Base-by-base conservation (phyloP, 345 rosid genomes). In the Populus davidiana region DNA sequence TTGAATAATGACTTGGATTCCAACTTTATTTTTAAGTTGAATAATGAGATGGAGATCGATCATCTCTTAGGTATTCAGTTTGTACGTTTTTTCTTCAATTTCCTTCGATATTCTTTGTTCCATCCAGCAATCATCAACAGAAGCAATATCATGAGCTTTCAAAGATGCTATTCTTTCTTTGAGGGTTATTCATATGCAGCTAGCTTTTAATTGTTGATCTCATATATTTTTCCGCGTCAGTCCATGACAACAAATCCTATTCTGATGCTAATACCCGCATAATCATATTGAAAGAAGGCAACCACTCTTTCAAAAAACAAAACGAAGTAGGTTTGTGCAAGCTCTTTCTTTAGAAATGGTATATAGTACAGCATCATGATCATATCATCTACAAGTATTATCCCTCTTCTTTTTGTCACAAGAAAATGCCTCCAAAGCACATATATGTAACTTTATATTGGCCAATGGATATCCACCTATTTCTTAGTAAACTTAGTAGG, bases 1-100 rank as follows among this genome's bases (percentile, higher is more conserved):
- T 78, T 88, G 91, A 83, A 81, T 44, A 77, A 83, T 91, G 94
- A 90, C 92, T 82, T 85, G 96, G 90, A 91, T 75, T 81, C 87
- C 94, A 89, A 85, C 88, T 86, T 86, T 82, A 61, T 70, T 77
- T 67, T 16, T 59, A 0, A 80, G 86, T 88, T 86, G 88, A 87
- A 82, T 66, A 80, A 74, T 87, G 89, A 86, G 82, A 86, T 77
- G 81, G 92, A 89, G 69, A 74, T 86, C 90, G 69, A 74, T 86
- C 90, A 80, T 54, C 67, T 25, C 66, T 20, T 23, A 62, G 65
- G 38, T 31, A 29, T 77, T 76, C 66, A 43, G 16, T 47, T 10
- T 1, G 50, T 64, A 50, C 38, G 41, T 38, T 23, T 41, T 33
- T 72, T 80, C 17, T 0, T 70, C 17, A 41, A 2, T 82, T 74